Base-by-base conservation (phyloP, 805 yeast genomes). In the Sugiyamaella chiloensis region DNA sequence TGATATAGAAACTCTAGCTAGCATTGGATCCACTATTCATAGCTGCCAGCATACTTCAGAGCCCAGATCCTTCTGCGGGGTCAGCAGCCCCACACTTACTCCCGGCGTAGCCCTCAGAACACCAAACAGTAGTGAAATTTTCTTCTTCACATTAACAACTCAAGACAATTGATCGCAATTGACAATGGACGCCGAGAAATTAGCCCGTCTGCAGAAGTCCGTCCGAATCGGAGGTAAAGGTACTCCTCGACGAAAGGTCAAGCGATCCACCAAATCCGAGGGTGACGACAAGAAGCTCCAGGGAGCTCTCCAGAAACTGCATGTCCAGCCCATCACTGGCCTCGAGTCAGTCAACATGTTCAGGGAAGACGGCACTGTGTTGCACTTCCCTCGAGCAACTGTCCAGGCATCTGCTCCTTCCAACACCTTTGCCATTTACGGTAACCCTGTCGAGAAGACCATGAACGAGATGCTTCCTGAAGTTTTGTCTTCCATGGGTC, bases 331-430 rank as follows among this genome's bases (percentile, higher is more conserved):
- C 63, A 74, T 91, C 61, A 89, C 85, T 59, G 88, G 86, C 64
- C 83, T 91, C 64, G 95, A 88, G 70, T 97, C 91, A 78, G 98
- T 96, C 65, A 91, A 90, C 81, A 87, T 91, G 79, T 90, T 93
- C 86, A 85, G 79, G 72, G 96, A 88, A 57, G 96, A 91, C 71
- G 97, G 97, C 67, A 85, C 83, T 68, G 96, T 93, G 57, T 75
- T 91, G 72, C 96, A 91, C 77, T 88, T 93, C 80, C 82, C 86
- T 79, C 85, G 93, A 72, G 96, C 93, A 59, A 95, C 93, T 74
- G 93, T 90, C 57, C 97, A 91, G 77, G 87, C 87, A 60, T 88
- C 96, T 62, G 82, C 87, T 62, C 84, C 83, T 64, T 76, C 84
- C 78, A 90, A 91, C 82, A 85, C 96, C 57, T 87, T 84, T 70